phyloP scores from a whole-genome alignment of 306 rosid species.

The Sesbania bispinosa region DNA sequence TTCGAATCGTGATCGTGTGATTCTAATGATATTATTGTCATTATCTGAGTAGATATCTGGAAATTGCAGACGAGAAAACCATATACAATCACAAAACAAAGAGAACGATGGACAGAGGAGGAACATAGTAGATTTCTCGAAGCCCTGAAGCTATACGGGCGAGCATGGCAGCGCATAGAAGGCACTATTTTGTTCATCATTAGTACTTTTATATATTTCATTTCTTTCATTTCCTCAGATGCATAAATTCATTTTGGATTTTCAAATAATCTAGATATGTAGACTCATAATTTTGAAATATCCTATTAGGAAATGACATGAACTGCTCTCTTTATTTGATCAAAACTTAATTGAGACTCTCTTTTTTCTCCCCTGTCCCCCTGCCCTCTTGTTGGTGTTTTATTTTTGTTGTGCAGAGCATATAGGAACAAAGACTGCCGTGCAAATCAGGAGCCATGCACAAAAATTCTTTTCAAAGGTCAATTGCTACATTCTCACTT shows the following conservation, averaged over 20 bases:
- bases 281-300: background rate
- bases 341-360: slow-evolving; percentile 27
- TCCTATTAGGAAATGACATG: slow-evolving; percentile 7
- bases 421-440: slow-evolving; percentile 99
- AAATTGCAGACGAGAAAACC: slow-evolving; percentile 79
- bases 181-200: slow-evolving; percentile 39
- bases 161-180: slow-evolving; percentile 99
- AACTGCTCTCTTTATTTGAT: slow-evolving; percentile 15
- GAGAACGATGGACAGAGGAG: slow-evolving; percentile 99
- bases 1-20: too few species aligned
- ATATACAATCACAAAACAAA: slow-evolving; percentile 94
- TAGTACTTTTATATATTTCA: background rate
- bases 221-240: slow-evolving; percentile 8
- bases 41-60: slow-evolving; percentile 26
- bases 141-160: slow-evolving; percentile 91
- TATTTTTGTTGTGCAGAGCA: slow-evolving; percentile 67
- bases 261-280: slow-evolving; percentile 5
- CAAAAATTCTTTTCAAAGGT: slow-evolving; percentile 99
- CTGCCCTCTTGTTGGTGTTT: slow-evolving; percentile 7
- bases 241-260: slow-evolving; percentile 8
- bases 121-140: slow-evolving; percentile 91
- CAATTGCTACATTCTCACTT: slow-evolving; percentile 50
- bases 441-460: slow-evolving; percentile 99
- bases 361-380: background rate
- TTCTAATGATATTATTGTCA: background rate